Evolutionary conservation across 1,284 basidiomycete species (phyloP), one percentile per base, ranked within the genome.

Genomic region (Boletus smithii): DNA sequence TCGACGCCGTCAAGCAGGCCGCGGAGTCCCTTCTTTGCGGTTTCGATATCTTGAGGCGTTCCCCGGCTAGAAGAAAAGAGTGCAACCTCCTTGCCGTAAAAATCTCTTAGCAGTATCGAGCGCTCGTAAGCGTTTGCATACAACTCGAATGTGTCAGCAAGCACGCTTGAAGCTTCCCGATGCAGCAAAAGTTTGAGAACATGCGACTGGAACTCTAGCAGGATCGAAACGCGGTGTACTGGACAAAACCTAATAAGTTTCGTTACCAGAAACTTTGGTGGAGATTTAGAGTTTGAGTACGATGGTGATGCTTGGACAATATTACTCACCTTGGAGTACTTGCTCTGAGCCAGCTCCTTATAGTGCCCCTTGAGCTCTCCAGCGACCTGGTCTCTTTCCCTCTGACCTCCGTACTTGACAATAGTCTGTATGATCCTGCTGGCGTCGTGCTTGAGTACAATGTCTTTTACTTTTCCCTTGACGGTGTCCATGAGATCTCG

Each of bases 401-500:
- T 79, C 68, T 85, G 83, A n/a, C 79, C 73, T 3, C 91, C 91
- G 54, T 87, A 82, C 63, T 89, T 93, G 41, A 94, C 86, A 13
- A 88, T 77, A 0, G 88, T 92, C 67, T 94, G 91, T 20, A 94
- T 78, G 44, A 93, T 88, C 50, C 91, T 75, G 55, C 88, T 91
- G 8, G 90, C 91, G 67, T 94, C 91, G 63, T 95, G 91, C 66
- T 93, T 94, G 61, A 91, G 79, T 7, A 88, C 85, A 41, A 94
- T 83, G 39, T 92, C 91, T 51, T 83, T 83, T 11, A 93, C 82
- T 50, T 83, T 81, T 8, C 90, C 90, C 20, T 86, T 79, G 22
- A 91, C 81, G 37, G 84, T 75, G 26, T 73, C 69, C 80, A 90
- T 89, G 13, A 95, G 74, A 36, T 81, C 78, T 35, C 74, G 69